A percentile compares a stretch with the other conserved stretches of the same genome.
Conservation (phyloP, 768 basidiomycete species). For the Russula foetens region DNA sequence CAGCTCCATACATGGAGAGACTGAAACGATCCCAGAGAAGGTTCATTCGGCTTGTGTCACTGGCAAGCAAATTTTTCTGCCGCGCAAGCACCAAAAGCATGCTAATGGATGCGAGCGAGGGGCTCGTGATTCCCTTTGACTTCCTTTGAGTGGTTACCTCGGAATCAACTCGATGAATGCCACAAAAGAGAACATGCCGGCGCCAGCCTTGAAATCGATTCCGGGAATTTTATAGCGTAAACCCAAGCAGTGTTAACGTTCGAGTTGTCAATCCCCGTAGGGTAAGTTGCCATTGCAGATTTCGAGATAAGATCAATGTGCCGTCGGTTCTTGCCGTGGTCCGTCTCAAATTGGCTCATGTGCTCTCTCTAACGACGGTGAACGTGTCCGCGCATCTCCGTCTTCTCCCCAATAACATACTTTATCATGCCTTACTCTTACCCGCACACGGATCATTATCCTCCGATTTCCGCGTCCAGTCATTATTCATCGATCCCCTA, state of each 20-base stretch:
- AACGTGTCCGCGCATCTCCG: conserved; percentile 19
- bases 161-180: conserved; percentile 18
- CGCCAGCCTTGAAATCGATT: conserved; percentile 18
- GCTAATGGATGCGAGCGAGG: conserved; percentile 9
- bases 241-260: conserved; percentile 12
- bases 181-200: conserved; percentile 18
- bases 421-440: conserved; percentile 7
- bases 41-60: conserved; percentile 1
- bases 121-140: conserved; percentile 15
- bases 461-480: conserved; percentile 14
- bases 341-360: not conserved
- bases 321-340: conserved; percentile 8
- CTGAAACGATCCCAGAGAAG: conserved; percentile 8
- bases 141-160: conserved; percentile 13
- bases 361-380: conserved; percentile 13
- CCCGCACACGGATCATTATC: conserved; percentile 18
- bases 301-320: conserved; percentile 15
- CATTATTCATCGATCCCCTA: conserved; percentile 9
- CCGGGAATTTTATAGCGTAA: conserved; percentile 19
- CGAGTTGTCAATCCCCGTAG: conserved; percentile 14
- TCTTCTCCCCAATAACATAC: conserved; percentile 14
- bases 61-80: not conserved
- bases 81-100: conserved; percentile 1
- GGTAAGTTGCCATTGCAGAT: conserved; percentile 1
- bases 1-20: conserved; percentile 12